A percentile compares a stretch with the other conserved stretches of the same genome.
Evolutionary conservation across 179 eudicot species (phyloP).

Genomic region (Amaranthus tricolor): DNA sequence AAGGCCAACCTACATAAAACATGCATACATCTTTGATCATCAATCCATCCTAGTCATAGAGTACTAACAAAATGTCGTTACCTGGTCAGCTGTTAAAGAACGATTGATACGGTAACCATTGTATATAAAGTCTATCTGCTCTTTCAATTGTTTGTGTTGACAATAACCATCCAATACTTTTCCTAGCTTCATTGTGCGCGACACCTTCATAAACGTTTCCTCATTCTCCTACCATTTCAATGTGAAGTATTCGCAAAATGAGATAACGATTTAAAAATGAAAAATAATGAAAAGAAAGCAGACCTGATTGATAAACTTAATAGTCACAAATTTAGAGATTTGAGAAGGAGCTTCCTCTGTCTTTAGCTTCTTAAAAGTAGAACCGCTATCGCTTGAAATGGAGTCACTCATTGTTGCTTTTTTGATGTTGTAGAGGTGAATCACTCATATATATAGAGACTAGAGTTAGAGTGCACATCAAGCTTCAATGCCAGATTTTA

Average conservation of each 20-base stretch:
- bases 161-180: not conserved
- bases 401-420: too few species aligned
- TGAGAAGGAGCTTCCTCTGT: not conserved
- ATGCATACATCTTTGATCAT: not conserved
- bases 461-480: too few species aligned
- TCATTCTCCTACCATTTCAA: not conserved
- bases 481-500: too few species aligned
- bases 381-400: too few species aligned
- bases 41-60: not conserved
- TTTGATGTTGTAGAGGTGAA: too few species aligned
- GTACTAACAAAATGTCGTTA: not conserved
- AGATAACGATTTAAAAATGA: not conserved
- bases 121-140: not conserved
- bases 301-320: conserved; percentile 17
- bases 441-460: too few species aligned
- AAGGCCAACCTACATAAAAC: conserved; percentile 6
- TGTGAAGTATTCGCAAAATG: not conserved
- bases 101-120: conserved; percentile 3
- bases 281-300: conserved; percentile 4
- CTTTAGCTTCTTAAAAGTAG: not conserved
- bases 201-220: not conserved
- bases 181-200: not conserved
- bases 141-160: not conserved
- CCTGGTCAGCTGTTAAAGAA: not conserved
- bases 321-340: not conserved